Base-by-base conservation (phyloP, 2,329 filamentous ascomycete genomes). In the Cordyceps tenuipes region DNA sequence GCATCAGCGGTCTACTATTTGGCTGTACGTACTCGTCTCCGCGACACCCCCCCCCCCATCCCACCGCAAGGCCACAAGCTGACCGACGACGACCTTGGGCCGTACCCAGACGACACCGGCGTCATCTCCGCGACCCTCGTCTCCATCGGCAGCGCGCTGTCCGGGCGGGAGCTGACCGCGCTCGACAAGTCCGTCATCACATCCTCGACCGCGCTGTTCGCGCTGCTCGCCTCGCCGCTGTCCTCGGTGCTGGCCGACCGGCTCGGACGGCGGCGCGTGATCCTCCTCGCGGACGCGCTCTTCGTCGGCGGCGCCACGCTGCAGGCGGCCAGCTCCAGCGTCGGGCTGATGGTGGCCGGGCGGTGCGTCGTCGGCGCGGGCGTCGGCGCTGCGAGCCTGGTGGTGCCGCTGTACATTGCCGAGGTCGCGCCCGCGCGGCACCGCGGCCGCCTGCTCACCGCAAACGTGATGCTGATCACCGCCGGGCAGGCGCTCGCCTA, bases 401-500 rank as follows among this genome's bases (percentile, higher is more conserved):
- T 95, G 4, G 87, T 90, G 34, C 92, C 92, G 50, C 73, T 97
- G 66, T 96, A 96, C 73, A 93, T 97, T 62, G 87, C 89, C 9
- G 93, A 97, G 72, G 77, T 96, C 13, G 86, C 90, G 3, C 92
- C 93, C 0, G 84, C 89, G 1, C 79, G 84, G 23, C 84, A 89
- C 62, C 79, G 93, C 59, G 93, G 93, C 15, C 78, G 89, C 46
- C 76, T 97, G 46, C 88, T 97, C 4, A 95, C 91, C 1, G 82
- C 94, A 60, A 87, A 90, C 62, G 85, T 88, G 29, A 76, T 97
- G 23, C 91, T 95, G 66, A 87, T 97, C 60, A 96, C 92, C 0
- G 78, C 89, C 12, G 93, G 93, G 0, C 92, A 97, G 73, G 89
- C 96, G 2, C 82, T 95, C 21, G 92, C 93, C 2, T 97, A 97